A percentile compares a stretch with the other conserved stretches of the same genome.
These are phyloP conservation scores for Panaeolus cyanescens DNA, from an alignment of 768 basidiomycete genomes.

Conservation along the genomic window DNA sequence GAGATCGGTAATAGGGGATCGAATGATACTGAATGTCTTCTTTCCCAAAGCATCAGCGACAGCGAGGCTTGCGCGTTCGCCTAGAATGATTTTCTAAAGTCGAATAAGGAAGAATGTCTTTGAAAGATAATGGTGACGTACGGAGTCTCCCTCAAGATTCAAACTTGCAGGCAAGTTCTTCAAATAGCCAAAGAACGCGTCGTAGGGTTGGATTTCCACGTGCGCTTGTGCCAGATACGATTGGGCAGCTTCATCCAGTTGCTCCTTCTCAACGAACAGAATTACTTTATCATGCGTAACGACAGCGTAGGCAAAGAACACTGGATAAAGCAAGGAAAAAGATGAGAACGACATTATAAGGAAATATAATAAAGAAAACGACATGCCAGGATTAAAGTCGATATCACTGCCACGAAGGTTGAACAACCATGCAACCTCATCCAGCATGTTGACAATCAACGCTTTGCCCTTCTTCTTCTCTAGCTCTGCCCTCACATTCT, in stretches of 20 bases:
- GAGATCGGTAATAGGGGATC: slow-evolving; percentile 77
- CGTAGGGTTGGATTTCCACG: slow-evolving; percentile 74
- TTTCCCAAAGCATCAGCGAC: slow-evolving; percentile 79
- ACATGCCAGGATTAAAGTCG: slow-evolving; percentile 69
- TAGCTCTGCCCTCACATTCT: slow-evolving; percentile 63
- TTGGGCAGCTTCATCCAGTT: slow-evolving; percentile 44
- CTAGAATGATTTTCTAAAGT: slow-evolving; percentile 69
- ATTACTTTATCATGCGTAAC: slow-evolving; percentile 59
- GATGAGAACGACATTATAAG: neutral
- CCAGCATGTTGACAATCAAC: slow-evolving; percentile 83
- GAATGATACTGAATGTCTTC: slow-evolving; percentile 57
- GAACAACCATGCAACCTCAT: slow-evolving; percentile 94
- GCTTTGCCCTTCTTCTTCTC: slow-evolving; percentile 66
- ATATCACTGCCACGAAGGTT: slow-evolving; percentile 94
- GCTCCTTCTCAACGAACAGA: slow-evolving; percentile 69
- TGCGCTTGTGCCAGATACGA: slow-evolving; percentile 49
- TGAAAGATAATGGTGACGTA: slow-evolving; percentile 15
- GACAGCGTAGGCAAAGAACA: slow-evolving; percentile 92
- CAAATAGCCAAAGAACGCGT: slow-evolving; percentile 65
- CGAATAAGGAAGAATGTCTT: neutral
- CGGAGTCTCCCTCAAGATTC: slow-evolving; percentile 25
- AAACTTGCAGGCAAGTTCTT: slow-evolving; percentile 42
- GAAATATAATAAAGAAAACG: neutral
- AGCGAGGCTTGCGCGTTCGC: slow-evolving; percentile 79
- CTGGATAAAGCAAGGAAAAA: slow-evolving; percentile 34